Conservation (phyloP, 2,329 filamentous ascomycete genomes). For the Ophiostoma ips region DNA sequence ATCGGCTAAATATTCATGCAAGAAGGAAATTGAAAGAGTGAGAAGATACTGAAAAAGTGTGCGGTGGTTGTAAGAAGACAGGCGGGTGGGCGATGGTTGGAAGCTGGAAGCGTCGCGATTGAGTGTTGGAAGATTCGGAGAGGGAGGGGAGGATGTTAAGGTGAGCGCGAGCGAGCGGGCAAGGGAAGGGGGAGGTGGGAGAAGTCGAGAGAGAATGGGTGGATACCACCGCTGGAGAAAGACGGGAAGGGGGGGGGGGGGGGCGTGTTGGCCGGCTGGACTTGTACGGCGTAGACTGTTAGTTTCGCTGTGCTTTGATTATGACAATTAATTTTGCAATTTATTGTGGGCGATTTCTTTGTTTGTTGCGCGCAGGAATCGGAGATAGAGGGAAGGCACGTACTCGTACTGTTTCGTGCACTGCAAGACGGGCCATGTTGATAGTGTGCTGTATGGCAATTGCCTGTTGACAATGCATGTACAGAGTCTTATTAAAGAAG, state of each 20-base stretch:
- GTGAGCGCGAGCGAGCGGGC: not conserved
- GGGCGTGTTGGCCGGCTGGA: not conserved
- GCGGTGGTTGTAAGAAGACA: not conserved
- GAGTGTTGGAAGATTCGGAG: not conserved
- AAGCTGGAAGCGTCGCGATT: not conserved
- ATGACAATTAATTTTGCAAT: not conserved
- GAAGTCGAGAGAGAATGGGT: not conserved
- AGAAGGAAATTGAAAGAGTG: slow-evolving; percentile 37
- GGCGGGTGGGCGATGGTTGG: not conserved
- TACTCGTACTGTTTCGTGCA: too few relatives aligned
- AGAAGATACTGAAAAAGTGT: not conserved
- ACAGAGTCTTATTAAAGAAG: too few relatives aligned
- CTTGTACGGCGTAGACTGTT: too few relatives aligned
- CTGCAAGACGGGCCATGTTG: too few relatives aligned
- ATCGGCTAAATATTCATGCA: too few relatives aligned
- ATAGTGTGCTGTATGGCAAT: too few relatives aligned
- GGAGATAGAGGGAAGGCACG: not conserved
- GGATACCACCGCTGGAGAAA: not conserved
- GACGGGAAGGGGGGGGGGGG: not conserved
- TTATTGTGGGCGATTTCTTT: not conserved
- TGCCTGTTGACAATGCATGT: too few relatives aligned
- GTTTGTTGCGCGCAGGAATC: not conserved
- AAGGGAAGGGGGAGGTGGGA: not conserved
- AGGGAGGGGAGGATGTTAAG: not conserved
- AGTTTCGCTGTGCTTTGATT: not conserved